Conservation (phyloP, 139 green algal species). For the Spirogloea muscicola region DNA sequence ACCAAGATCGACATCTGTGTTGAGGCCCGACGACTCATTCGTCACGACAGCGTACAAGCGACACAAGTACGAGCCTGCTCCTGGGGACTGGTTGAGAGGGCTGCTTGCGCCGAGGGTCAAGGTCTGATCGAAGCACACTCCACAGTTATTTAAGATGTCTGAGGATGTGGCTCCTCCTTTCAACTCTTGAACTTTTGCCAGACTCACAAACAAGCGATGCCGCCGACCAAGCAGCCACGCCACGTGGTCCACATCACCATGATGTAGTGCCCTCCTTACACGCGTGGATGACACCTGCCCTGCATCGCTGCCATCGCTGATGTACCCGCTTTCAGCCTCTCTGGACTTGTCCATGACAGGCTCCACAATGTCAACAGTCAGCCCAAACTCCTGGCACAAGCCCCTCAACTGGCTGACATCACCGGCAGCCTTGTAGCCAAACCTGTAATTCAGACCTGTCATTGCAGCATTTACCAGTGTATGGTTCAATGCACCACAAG, state of each 20-base stretch:
- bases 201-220: conserved; percentile 4
- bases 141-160: too few species aligned
- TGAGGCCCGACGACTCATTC: too few species aligned
- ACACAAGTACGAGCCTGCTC: too few species aligned
- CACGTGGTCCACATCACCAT: conserved; percentile 19
- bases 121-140: too few species aligned
- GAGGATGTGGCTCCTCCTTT: background rate
- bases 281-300: conserved; percentile 31
- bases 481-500: too few species aligned
- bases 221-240: conserved; percentile 6
- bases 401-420: conserved; percentile 43
- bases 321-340: conserved; percentile 1
- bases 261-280: conserved; percentile 5
- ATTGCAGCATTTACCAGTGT: too few species aligned
- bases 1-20: too few species aligned
- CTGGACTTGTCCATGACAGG: conserved; percentile 9
- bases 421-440: conserved; percentile 79
- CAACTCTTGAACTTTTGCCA: background rate
- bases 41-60: too few species aligned
- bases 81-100: too few species aligned
- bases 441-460: conserved; percentile 78
- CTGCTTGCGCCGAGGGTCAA: too few species aligned
- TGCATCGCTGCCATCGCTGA: background rate
- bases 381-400: background rate
- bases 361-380: conserved; percentile 23